Base-by-base conservation (phyloP, 352 stramenopile genomes). In the Pythium coloratum region DNA sequence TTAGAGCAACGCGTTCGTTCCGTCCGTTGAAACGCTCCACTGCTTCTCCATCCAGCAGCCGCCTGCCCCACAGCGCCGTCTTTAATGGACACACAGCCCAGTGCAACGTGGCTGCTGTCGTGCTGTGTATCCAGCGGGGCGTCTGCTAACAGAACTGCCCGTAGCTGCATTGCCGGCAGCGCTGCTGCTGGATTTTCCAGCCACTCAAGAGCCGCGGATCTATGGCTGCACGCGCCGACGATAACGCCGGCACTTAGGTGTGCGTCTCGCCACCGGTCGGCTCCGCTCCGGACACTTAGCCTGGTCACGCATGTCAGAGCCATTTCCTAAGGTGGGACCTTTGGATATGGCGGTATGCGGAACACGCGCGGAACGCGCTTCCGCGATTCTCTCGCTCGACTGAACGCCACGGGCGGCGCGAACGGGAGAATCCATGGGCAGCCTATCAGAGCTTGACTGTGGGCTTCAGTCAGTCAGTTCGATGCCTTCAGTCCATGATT, bases 361-460 rank as follows among this genome's bases (percentile, higher is more conserved):
- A 72, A 72, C 44, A 51, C 16, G 66, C 66, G 44, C 38, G 54
- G 59, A 72, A 72, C 59, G 59, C 49, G 66, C 66, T 33, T 6
- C 59, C 6, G 7, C 56, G 55, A 44, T 24, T 28, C 20, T 44
- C 38, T 55, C 44, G 13, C 14, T n/a, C 12, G 10, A 30, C 16
- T 47, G 24, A 38, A 47, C 9, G 13, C n/a, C 26, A 30, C 20
- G 14, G 56, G n/a, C 38, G 64, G 34, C 64, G 64, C 64, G 64
- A 71, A 71, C 40, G 56, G 40, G 56, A 70, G 26, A 55, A 10
- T 3, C 46, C 3, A 53, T 26, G n/a, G 20, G 9, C 18, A 53
- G 46, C 46, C n/a, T 32, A 53, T 53, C 46, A 53, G 1, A 10
- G 38, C 34, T 40, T 40, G 34, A 10, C 38, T 46, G 13, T 24